These are phyloP conservation scores for Monosporascus cannonballus DNA, from an alignment of 2,329 filamentous ascomycete genomes.

Conservation along the genomic window DNA sequence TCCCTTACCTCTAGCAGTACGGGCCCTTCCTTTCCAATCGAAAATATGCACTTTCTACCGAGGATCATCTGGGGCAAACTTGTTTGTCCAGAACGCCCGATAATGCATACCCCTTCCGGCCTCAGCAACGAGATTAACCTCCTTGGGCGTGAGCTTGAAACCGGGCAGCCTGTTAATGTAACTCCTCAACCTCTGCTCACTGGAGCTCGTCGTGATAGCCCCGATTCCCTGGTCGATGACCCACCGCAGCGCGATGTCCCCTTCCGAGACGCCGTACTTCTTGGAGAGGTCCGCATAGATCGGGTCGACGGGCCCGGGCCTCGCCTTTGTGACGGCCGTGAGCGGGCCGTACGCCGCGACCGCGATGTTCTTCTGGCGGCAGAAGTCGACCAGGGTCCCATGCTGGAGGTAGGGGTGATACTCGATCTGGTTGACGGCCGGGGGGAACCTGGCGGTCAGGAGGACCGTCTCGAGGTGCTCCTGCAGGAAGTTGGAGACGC, in stretches of 20 bases:
- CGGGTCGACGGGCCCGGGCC: slow-evolving; percentile 46
- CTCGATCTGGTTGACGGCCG: slow-evolving; percentile 76
- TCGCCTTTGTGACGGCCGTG: slow-evolving; percentile 35
- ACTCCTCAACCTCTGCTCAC: slow-evolving; percentile 49
- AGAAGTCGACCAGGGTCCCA: slow-evolving; percentile 50
- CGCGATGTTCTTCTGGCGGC: slow-evolving; percentile 51
- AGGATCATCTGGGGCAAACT: slow-evolving; percentile 47
- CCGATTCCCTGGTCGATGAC: slow-evolving; percentile 53
- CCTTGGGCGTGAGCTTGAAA: slow-evolving; percentile 54
- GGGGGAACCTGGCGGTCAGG: slow-evolving; percentile 53
- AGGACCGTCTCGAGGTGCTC: slow-evolving; percentile 50
- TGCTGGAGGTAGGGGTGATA: slow-evolving; percentile 72
- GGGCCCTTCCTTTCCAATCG: too few relatives aligned
- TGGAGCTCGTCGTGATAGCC: slow-evolving; percentile 54
- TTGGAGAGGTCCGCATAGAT: slow-evolving; percentile 43
- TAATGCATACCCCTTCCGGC: slow-evolving; percentile 55
- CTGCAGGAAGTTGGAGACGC: slow-evolving; percentile 68
- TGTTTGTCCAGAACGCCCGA: slow-evolving; percentile 51
- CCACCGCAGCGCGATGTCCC: slow-evolving; percentile 55
- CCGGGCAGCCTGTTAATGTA: slow-evolving; percentile 43
- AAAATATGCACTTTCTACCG: slow-evolving; percentile 23
- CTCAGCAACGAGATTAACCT: slow-evolving; percentile 50
- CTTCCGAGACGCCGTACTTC: slow-evolving; percentile 53
- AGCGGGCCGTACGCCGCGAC: slow-evolving; percentile 51
- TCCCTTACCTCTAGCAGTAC: too few relatives aligned